Evolutionary conservation across 192 early-diverging fungal genomes (phyloP), one percentile per base, ranked within the genome.

Genomic region (Mortierella antarctica): DNA sequence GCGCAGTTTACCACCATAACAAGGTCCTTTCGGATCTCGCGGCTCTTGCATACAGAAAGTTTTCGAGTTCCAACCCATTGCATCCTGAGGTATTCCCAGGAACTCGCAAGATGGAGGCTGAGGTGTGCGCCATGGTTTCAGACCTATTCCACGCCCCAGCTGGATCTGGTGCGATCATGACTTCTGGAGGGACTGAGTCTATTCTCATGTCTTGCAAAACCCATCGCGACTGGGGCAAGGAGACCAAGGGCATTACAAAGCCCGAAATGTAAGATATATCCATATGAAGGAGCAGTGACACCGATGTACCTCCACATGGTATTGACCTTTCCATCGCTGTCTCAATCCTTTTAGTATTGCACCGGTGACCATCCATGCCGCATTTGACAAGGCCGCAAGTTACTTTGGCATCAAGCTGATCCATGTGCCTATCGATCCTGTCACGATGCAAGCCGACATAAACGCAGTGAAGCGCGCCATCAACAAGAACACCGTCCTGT

Each of bases 41-140:
- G 9, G 92, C 90, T 47, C 86, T 93, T 64, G 96, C 96, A 7
- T 99, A 94, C 76, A 85, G 87, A 15, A 88, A 93, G 82, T 99
- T 96, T 74, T 88, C 91, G 12, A 82, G 94, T 39, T 78, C 92
- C 57, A 99, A 98, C 71, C 96, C 96, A 11, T 88, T 99, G 52
- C 97, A 99, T 70, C 96, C 97, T 4, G 96, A 96, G 55, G 88
- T 98, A 57, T 99, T 98, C 87, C 96, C 96, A 2, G 96, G 95
- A 39, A 83, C 96, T n/a, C 90, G 97, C 51, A 90, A 92, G 61
- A 96, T 99, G 90, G 97, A 99, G 77, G 95, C 96, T 52, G 97
- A 99, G 75, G 87, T 96, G 31, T 93, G 97, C 51, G 89, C 91
- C 9, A 98, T 99, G 96, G 95, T 97, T 5, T 78, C 95, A 18